Evolutionary conservation across 1,284 basidiomycete species (phyloP), one percentile per base, ranked within the genome.

Genomic region (Irpex sp.): DNA sequence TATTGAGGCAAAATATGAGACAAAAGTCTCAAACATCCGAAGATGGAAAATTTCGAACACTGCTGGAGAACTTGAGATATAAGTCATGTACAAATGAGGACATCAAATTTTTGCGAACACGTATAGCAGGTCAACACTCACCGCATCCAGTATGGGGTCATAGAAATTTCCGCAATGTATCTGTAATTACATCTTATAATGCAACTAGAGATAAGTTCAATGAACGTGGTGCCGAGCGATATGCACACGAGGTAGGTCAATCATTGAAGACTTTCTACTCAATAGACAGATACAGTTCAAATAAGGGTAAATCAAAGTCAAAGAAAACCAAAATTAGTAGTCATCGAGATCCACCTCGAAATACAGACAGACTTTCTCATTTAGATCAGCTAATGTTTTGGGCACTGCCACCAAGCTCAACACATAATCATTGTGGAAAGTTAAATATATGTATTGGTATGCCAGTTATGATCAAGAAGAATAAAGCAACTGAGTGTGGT

Each of bases 401-500:
- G 76, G 60, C 68, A 50, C 57, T 71, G 15, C 67, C 68, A 13
- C 68, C 66, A 58, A 58, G 57, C 31, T 17, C 59, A 2, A 69
- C 66, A 8, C 56, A 67, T 7, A 64, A 72, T 63, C 58, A 73
- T 19, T 64, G 77, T 6, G 75, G 72, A 4, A 73, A 67, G n/a
- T n/a, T n/a, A n/a, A n/a, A n/a, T n/a, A 49, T 81, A 0, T 81
- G 78, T 68, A 55, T 74, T 31, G 77, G 77, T 0, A 68, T 81
- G 65, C 79, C 78, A 37, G 68, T 82, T 0, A 76, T 81, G 67
- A 69, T 81, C 1, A 71, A 73, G 36, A 46, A 68, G 4, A 78
- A 79, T 64, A 58, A 69, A 39, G 78, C 76, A 3, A 79, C 77
- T 8, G 76, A 79, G 57, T 61, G 73, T 4, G 73, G 75, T 57